phyloP scores from a whole-genome alignment of 1,284 basidiomycete species.

The Ustilago trichophora region DNA sequence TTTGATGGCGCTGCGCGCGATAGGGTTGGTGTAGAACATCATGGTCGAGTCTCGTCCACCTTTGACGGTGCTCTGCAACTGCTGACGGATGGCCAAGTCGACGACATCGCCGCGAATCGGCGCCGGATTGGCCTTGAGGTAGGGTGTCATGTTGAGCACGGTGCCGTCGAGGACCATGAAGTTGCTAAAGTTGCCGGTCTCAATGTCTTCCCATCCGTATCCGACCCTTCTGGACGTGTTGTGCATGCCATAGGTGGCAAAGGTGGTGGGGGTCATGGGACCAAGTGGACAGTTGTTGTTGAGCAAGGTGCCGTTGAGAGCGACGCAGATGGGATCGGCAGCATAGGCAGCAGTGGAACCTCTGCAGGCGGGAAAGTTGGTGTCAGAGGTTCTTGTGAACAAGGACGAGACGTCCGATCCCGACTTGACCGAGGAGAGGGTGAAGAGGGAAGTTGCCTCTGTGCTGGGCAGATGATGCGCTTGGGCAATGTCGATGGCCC shows the following conservation, averaged over 20 bases:
- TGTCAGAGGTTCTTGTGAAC: conserved; percentile 70
- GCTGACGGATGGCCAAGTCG: conserved; percentile 82
- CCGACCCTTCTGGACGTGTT: conserved; percentile 52
- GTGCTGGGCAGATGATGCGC: conserved; percentile 69
- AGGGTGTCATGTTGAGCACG: conserved; percentile 91
- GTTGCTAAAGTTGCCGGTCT: conserved; percentile 41
- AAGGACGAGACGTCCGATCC: conserved; percentile 89
- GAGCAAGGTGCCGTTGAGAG: conserved; percentile 62
- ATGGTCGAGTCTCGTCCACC: conserved; percentile 85
- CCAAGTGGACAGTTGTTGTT: conserved; percentile 72
- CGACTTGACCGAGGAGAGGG: conserved; percentile 67
- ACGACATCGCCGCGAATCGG: conserved; percentile 79
- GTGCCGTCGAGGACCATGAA: conserved; percentile 82
- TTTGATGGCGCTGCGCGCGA: conserved; percentile 49
- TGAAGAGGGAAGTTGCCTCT: conserved; percentile 72
- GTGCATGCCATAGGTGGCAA: conserved; percentile 33
- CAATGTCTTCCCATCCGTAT: conserved; percentile 62
- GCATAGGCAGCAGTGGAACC: conserved; percentile 72
- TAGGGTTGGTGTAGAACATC: conserved; percentile 50
- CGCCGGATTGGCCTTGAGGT: conserved; percentile 78
- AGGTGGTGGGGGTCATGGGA: conserved; percentile 33
- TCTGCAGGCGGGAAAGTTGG: conserved; percentile 71
- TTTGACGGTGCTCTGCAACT: conserved; percentile 71
- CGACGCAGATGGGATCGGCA: conserved; percentile 76
- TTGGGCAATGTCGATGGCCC: conserved; percentile 78